Percentiles rank a stretch among this genome's conserved stretches.
Conservation (phyloP, 352 stramenopile species). For the Phytophthora pisi region DNA sequence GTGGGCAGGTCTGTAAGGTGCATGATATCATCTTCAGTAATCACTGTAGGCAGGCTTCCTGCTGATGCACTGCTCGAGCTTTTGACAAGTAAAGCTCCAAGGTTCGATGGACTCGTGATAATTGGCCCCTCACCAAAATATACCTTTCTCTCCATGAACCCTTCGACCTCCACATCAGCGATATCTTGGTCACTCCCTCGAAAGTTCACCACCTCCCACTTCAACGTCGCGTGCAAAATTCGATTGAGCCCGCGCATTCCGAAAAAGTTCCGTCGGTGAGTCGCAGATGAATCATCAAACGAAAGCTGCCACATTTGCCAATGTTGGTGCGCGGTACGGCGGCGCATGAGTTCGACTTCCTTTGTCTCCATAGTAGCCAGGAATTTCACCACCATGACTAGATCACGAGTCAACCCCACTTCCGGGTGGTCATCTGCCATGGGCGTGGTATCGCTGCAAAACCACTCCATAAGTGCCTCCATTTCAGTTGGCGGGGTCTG, state of each 20-base stretch:
- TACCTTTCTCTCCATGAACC: slow-evolving; percentile 88
- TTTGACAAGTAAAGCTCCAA: slow-evolving; percentile 62
- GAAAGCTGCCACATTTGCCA: slow-evolving; percentile 92
- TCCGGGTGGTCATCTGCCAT: slow-evolving; percentile 87
- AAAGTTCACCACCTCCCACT: slow-evolving; percentile 91
- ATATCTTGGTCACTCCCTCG: slow-evolving; percentile 90
- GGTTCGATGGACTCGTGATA: slow-evolving; percentile 77
- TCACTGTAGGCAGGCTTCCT: slow-evolving; percentile 45
- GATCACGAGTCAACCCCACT: slow-evolving; percentile 74
- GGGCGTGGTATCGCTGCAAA: slow-evolving; percentile 74
- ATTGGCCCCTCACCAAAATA: slow-evolving; percentile 89
- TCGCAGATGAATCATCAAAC: slow-evolving; percentile 85
- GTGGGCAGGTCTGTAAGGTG: slow-evolving; percentile 96
- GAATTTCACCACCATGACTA: slow-evolving; percentile 90
- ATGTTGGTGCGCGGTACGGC: slow-evolving; percentile 68
- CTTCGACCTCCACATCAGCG: slow-evolving; percentile 86
- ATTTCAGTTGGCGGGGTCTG: slow-evolving; percentile 88
- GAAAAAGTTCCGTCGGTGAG: slow-evolving; percentile 79
- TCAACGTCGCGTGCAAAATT: slow-evolving; percentile 68
- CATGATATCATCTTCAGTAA: slow-evolving; percentile 98
- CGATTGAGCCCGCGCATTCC: slow-evolving; percentile 68
- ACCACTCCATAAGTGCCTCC: slow-evolving; percentile 92
- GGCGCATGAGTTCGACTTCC: slow-evolving; percentile 88
- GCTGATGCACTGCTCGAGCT: slow-evolving; percentile 48
- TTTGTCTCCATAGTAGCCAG: slow-evolving; percentile 91